phyloP scores from a whole-genome alignment of 2,329 filamentous ascomycete genomes.

The Xylaria sp. region DNA sequence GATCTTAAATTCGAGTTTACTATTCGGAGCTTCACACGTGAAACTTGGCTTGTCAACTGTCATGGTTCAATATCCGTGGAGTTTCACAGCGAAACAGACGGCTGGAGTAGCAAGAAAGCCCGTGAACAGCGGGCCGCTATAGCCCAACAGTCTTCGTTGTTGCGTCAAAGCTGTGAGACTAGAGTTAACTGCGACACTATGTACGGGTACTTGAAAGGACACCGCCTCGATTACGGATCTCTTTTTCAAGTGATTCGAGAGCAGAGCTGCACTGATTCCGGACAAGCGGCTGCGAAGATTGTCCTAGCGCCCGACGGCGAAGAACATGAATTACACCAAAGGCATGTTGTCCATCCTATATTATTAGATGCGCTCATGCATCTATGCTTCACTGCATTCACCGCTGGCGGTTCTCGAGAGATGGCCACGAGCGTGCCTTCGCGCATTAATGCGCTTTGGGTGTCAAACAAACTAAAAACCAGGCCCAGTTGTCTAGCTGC shows the following conservation, averaged over 20 bases:
- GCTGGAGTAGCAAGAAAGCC: slow-evolving; percentile 9
- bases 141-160: neutral
- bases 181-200: slow-evolving; percentile 4
- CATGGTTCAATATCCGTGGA: slow-evolving; percentile 26
- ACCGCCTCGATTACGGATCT: slow-evolving; percentile 26
- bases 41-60: slow-evolving; percentile 25
- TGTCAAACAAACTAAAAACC: slow-evolving; percentile 12
- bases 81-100: neutral
- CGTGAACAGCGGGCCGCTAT: neutral
- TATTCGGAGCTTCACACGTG: slow-evolving; percentile 6
- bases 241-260: neutral
- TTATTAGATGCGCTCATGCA: slow-evolving; percentile 33
- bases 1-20: slow-evolving; percentile 24
- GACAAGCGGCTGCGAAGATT: too few species aligned
- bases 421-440: slow-evolving; percentile 33
- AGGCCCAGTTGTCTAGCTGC: too few species aligned
- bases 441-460: slow-evolving; percentile 28
- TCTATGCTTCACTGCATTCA: slow-evolving; percentile 24
- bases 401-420: slow-evolving; percentile 17
- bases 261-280: too few species aligned
- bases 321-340: too few species aligned
- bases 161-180: neutral
- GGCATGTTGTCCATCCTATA: slow-evolving; percentile 33
- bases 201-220: slow-evolving; percentile 24
- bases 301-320: too few species aligned